Evolutionary conservation across 495 filamentous ascomycete genomes (phyloP), one percentile per base, ranked within the genome.

Genomic region (Neurospora terricola): DNA sequence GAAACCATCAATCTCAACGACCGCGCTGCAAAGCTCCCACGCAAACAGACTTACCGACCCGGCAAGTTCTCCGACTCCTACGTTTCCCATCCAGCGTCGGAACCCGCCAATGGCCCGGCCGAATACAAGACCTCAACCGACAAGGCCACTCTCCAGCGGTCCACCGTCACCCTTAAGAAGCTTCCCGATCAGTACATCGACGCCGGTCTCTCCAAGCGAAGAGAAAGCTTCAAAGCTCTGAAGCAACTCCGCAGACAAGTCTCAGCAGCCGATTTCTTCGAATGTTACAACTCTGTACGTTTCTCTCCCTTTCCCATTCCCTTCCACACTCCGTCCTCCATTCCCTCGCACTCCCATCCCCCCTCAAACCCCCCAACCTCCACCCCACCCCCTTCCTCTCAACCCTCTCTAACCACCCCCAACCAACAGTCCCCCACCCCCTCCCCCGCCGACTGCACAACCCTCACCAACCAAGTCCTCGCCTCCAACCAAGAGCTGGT

Each of bases 231-330:
- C 38, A n/a, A 66, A 30, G 70, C 74, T 23, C 54, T 75, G 9
- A 75, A 75, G 14, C 74, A 66, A 4, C 37, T 75, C 48, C 76
- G 73, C 18, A 59, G 74, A 18, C 74, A 75, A 14, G 66, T 43
- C 34, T 27, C 75, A 8, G 72, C 78, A 21, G 74, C 70, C 38
- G 80, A 81, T 70, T 84, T 84, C 69, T 84, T 75, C 38, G 82
- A 83, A 73, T 84, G 83, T 71, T 75, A 75, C 42, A 78, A 77
- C 69, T 62, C 81, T 70, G 83, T 84, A 79, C 40, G 82, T 72
- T 9, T 14, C 62, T 69, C n/a, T 18, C 23, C 34, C 48, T 27
- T 62, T 36, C 16, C 18, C 16, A 42, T 0, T 38, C 42, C 45
- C 62, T 70, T 70, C 38, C 18, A 34, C 18, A 43, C 10, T 12